phyloP scores from a whole-genome alignment of 306 rosid genomes.

The Quercus gilva region DNA sequence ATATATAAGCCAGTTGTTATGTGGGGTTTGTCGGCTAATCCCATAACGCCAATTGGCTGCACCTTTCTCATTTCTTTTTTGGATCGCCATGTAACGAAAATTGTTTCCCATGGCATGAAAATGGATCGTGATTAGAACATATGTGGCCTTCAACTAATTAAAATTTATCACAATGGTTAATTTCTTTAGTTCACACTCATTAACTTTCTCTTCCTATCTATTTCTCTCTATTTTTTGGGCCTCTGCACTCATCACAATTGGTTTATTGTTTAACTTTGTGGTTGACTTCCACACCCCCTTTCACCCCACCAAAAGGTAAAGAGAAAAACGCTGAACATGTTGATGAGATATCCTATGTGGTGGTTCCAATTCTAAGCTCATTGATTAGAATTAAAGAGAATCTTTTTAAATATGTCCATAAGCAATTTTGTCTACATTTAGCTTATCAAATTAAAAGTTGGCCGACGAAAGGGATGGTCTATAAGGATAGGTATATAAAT shows the following conservation, averaged over 20 bases:
- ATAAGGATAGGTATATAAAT: conserved; percentile 8
- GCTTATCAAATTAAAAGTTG: conserved; percentile 7
- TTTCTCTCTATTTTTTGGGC: neutral
- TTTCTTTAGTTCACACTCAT: too few relatives aligned
- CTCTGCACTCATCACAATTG: neutral
- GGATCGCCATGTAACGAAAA: conserved; percentile 11
- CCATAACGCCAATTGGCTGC: conserved; percentile 22
- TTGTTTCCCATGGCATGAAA: neutral
- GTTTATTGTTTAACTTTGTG: neutral
- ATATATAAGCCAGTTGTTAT: conserved; percentile 27
- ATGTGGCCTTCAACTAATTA: neutral
- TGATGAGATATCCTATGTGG: neutral
- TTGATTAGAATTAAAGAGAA: neutral
- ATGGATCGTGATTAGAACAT: neutral
- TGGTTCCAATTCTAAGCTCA: neutral
- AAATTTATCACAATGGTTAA: too few relatives aligned
- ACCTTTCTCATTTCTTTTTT: neutral
- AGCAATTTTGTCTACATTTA: neutral
- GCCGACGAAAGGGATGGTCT: conserved; percentile 20
- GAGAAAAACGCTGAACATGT: neutral
- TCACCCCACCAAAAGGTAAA: neutral
- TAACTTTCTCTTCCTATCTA: too few relatives aligned
- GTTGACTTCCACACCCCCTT: neutral
- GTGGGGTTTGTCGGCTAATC: conserved; percentile 44
- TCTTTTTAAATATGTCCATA: neutral